Percentiles rank a stretch among this genome's conserved stretches.
phyloP scores from a whole-genome alignment of 2,329 filamentous ascomycete species.

The Bipolaris victoriae region DNA sequence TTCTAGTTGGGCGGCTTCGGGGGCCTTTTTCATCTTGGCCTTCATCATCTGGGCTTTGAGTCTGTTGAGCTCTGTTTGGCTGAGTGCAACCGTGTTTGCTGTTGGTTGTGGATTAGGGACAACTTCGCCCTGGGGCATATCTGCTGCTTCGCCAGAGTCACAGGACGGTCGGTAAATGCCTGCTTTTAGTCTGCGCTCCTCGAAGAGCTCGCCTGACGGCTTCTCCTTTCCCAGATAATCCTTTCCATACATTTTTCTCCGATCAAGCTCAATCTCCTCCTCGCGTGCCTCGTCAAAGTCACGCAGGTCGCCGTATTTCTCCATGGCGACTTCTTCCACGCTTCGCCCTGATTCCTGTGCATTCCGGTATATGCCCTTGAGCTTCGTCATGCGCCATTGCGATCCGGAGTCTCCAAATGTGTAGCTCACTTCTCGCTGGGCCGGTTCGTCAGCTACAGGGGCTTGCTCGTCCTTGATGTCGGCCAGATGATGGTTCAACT shows the following conservation, averaged over 20 bases:
- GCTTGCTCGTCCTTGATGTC: constrained; percentile 54
- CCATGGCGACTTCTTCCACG: constrained; percentile 81
- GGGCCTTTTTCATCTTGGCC: constrained; percentile 80
- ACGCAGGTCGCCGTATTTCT: constrained; percentile 79
- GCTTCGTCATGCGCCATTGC: constrained; percentile 95
- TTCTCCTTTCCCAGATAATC: constrained; percentile 85
- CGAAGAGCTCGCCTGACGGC: constrained; percentile 84
- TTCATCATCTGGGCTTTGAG: constrained; percentile 96
- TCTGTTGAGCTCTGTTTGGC: constrained; percentile 83
- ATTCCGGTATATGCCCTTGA: constrained; percentile 81
- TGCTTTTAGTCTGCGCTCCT: constrained; percentile 71
- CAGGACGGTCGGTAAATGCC: constrained; percentile 53
- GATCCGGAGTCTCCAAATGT: constrained; percentile 88
- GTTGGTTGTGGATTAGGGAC: constrained; percentile 62
- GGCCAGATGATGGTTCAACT: constrained; percentile 76
- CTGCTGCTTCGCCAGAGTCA: constrained; percentile 34
- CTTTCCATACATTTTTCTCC: constrained; percentile 80
- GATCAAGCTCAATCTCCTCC: constrained; percentile 88
- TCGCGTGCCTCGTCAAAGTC: constrained; percentile 93
- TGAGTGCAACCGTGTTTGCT: constrained; percentile 61
- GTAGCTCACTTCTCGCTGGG: constrained; percentile 73
- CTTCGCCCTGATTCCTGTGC: constrained; percentile 74
- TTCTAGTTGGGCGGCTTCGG: constrained; percentile 78
- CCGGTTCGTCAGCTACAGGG: constrained; percentile 52
- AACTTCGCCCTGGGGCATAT: constrained; percentile 60